phyloP scores from a whole-genome alignment of 177 flowering plant genomes.

The Vitis hybrid region DNA sequence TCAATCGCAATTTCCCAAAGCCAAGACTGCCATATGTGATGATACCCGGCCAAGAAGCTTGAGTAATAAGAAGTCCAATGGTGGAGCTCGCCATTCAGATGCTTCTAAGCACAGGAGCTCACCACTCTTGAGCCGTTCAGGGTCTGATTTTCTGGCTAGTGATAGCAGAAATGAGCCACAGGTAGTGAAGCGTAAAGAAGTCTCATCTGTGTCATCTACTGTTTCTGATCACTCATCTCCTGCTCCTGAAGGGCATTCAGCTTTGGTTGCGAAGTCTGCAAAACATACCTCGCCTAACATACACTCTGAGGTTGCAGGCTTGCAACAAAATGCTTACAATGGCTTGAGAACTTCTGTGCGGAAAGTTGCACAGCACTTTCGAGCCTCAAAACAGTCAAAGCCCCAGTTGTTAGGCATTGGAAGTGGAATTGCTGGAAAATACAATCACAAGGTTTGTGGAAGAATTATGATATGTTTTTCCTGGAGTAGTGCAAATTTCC shows the following conservation, averaged over 20 bases:
- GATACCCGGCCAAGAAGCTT: conserved; percentile 12
- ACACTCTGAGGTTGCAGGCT: conserved; percentile 4
- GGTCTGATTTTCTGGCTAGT: conserved; percentile 18
- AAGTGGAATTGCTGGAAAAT: conserved; percentile 39
- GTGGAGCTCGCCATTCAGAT: conserved; percentile 14
- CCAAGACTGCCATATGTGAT: conserved; percentile 6
- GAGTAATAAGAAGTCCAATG: conserved; percentile 17
- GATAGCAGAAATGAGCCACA: conserved; percentile 8
- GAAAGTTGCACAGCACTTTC: conserved; percentile 70
- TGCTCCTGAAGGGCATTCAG: conserved; percentile 14
- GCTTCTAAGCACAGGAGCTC: conserved; percentile 7
- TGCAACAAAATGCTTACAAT: conserved; percentile 28
- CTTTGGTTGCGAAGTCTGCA: conserved; percentile 21
- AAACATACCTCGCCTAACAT: conserved; percentile 26
- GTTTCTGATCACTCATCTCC: conserved; percentile 29
- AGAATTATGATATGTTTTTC: conserved; percentile 1
- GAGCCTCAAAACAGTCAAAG: conserved; percentile 44
- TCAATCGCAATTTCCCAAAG: conserved; percentile 18
- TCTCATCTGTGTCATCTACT: conserved; percentile 23
- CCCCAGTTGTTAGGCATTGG: conserved; percentile 24
- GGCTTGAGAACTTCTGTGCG: conserved; percentile 58
- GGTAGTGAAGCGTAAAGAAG: conserved; percentile 19
- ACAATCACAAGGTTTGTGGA: conserved; percentile 41
- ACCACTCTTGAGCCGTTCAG: conserved; percentile 7
- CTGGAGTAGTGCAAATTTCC: background rate